Evolutionary conservation across 495 filamentous ascomycete species (phyloP).

Genomic region (Penicillium subrubescens): DNA sequence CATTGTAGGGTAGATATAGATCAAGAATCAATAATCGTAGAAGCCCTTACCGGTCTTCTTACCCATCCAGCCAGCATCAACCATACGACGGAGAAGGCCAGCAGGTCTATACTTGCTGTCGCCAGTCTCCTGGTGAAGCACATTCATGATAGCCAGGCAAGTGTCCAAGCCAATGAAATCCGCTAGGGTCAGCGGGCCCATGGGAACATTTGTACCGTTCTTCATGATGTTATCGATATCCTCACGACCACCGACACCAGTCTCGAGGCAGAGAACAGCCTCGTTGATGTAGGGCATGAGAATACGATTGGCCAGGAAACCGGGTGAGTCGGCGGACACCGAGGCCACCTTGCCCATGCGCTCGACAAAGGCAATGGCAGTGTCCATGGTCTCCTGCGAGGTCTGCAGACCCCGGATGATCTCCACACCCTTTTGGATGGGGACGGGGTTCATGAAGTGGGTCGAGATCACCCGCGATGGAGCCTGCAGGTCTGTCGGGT

Average conservation of each 20-base stretch:
- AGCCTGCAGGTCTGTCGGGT: slow-evolving; percentile 77
- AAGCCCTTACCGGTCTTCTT: slow-evolving; percentile 98
- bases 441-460: slow-evolving; percentile 99
- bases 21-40: slow-evolving; percentile 68
- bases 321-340: slow-evolving; percentile 83
- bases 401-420: slow-evolving; percentile 95
- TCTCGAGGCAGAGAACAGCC: slow-evolving; percentile 94
- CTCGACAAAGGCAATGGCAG: slow-evolving; percentile 83
- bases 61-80: slow-evolving; percentile 95
- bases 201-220: slow-evolving; percentile 97
- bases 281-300: slow-evolving; percentile 99
- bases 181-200: slow-evolving; percentile 91
- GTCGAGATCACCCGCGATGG: slow-evolving; percentile 90
- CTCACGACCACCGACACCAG: slow-evolving; percentile 81
- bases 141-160: slow-evolving; percentile 95
- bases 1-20: background rate
- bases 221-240: slow-evolving; percentile 98
- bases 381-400: slow-evolving; percentile 74
- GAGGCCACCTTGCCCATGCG: slow-evolving; percentile 93
- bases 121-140: slow-evolving; percentile 86
- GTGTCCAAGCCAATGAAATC: slow-evolving; percentile 99
- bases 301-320: slow-evolving; percentile 95
- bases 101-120: slow-evolving; percentile 94
- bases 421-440: slow-evolving; percentile 95
- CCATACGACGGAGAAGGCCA: slow-evolving; percentile 88